phyloP scores from a whole-genome alignment of 768 basidiomycete species.

The Amylocystis lapponica region DNA sequence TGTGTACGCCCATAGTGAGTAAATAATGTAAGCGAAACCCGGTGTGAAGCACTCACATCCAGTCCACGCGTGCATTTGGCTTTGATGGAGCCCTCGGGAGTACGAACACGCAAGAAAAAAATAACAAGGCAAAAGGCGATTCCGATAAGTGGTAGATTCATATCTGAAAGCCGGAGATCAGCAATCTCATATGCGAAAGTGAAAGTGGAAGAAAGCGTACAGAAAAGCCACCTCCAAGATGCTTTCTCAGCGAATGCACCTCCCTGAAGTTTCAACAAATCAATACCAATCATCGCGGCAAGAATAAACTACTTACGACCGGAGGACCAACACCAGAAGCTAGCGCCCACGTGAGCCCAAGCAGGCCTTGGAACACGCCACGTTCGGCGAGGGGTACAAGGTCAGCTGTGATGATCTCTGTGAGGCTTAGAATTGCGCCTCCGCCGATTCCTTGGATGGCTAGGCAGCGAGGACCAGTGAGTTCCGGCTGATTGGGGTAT shows the following conservation, averaged over 20 bases:
- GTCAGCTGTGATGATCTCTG: conserved; percentile 32
- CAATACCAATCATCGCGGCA: background rate
- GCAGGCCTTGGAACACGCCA: conserved; percentile 25
- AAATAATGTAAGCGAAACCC: background rate
- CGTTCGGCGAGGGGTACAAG: conserved; percentile 34
- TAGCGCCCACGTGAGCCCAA: conserved; percentile 17
- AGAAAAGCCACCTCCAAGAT: conserved; percentile 27
- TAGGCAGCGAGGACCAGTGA: too few species aligned
- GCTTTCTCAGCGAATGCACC: conserved; percentile 16
- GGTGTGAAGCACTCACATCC: conserved; percentile 27
- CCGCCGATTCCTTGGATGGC: conserved; percentile 30
- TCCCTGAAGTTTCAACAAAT: conserved; percentile 6
- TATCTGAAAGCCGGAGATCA: conserved; percentile 15
- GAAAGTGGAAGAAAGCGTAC: conserved; percentile 5
- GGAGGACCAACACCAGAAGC: conserved; percentile 8
- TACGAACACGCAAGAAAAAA: conserved; percentile 12
- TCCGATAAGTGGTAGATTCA: conserved; percentile 28
- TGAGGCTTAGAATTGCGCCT: conserved; percentile 21
- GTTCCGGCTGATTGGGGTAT: too few species aligned
- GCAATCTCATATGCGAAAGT: background rate
- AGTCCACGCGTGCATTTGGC: conserved; percentile 29
- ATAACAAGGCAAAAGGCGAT: conserved; percentile 8
- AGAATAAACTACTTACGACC: conserved; percentile 1
- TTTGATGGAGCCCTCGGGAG: conserved; percentile 22
- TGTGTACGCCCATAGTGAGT: background rate